phyloP scores from a whole-genome alignment of 2,329 filamentous ascomycete species.

The Diaporthe ilicicola region DNA sequence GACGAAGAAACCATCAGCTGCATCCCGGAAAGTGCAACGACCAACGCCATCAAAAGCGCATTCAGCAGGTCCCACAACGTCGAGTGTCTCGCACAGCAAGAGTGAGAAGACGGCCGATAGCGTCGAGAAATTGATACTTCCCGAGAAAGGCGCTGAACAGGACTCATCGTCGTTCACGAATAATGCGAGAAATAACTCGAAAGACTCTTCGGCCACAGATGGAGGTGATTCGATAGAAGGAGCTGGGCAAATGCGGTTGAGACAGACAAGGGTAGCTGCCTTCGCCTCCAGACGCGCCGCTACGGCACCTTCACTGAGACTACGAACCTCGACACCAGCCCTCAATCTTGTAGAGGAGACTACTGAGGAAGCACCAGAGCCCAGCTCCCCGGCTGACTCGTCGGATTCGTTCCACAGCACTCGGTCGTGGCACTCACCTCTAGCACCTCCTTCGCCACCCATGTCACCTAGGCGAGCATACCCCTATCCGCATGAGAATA shows the following conservation, averaged over 20 bases:
- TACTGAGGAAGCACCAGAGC: constrained; percentile 33
- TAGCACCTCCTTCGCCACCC: constrained; percentile 54
- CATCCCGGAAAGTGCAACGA: not conserved
- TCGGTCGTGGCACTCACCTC: constrained; percentile 60
- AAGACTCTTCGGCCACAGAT: not conserved
- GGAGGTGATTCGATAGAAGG: constrained; percentile 27
- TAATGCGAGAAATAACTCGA: not conserved
- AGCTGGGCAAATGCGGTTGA: constrained; percentile 31
- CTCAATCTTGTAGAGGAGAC: constrained; percentile 46
- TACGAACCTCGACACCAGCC: constrained; percentile 45
- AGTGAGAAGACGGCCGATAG: not conserved
- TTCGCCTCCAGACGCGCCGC: constrained; percentile 34
- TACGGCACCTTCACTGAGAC: constrained; percentile 27
- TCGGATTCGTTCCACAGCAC: constrained; percentile 64
- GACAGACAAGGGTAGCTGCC: constrained; percentile 29
- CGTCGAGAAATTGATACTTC: not conserved
- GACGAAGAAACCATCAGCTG: constrained; percentile 15
- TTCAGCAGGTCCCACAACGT: not conserved
- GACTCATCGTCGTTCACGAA: not conserved
- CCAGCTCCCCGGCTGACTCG: constrained; percentile 54
- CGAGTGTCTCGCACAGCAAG: not conserved
- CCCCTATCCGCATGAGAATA: constrained; percentile 51
- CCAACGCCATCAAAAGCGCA: not conserved
- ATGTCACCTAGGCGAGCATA: constrained; percentile 48
- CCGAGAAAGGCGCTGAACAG: not conserved